Conservation (phyloP, 2,329 filamentous ascomycete genomes). For the Botrytis cinerea region DNA sequence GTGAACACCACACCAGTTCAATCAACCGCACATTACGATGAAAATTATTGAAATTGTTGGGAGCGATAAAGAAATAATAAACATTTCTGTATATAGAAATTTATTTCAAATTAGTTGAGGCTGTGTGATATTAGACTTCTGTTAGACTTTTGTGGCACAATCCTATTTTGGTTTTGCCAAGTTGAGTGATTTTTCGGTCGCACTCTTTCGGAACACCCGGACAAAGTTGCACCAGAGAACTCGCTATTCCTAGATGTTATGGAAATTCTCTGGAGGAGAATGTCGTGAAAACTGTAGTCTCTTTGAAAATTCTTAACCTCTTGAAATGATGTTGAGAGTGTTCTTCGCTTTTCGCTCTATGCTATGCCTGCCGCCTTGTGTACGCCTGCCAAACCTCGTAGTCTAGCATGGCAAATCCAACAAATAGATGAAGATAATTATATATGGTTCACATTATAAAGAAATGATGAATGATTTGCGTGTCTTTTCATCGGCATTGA, state of each 20-base stretch:
- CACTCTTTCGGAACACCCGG: slow-evolving; percentile 15
- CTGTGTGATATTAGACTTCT: not conserved
- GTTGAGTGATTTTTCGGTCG: slow-evolving; percentile 1
- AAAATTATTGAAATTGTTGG: not conserved
- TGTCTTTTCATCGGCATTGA: not conserved
- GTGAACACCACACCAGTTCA: slow-evolving; percentile 14
- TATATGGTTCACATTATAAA: not conserved
- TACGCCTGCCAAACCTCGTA: not conserved
- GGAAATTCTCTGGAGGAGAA: not conserved
- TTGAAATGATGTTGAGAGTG: not conserved
- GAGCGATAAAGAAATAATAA: not conserved
- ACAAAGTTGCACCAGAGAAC: slow-evolving; percentile 7
- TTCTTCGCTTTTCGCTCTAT: not conserved
- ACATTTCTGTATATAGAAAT: not conserved
- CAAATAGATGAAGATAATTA: not conserved
- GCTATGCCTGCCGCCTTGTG: not conserved
- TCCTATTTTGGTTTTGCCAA: slow-evolving; percentile 15
- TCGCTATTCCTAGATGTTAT: not conserved
- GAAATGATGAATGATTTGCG: not conserved
- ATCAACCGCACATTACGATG: not conserved
- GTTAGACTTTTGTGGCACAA: slow-evolving; percentile 2
- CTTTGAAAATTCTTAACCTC: not conserved
- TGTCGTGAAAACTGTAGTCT: not conserved
- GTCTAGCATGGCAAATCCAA: not conserved
- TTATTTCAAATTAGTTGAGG: not conserved